Conservation (phyloP, 2,329 filamentous ascomycete genomes). For the Phoma sp. region DNA sequence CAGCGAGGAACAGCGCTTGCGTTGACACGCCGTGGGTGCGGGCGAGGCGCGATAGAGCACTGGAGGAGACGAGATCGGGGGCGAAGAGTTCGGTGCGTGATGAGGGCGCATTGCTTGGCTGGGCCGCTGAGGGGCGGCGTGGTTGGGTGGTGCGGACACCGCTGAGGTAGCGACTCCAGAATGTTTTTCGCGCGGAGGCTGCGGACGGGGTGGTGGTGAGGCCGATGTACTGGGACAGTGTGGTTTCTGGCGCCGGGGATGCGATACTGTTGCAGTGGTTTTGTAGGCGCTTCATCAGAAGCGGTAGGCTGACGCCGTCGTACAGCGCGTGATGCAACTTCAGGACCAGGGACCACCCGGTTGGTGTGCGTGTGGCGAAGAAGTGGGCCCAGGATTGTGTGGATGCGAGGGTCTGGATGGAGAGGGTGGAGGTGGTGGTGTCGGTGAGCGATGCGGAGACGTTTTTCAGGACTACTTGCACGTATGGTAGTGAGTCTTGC, state of each 20-base stretch:
- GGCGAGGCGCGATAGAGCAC: slow-evolving; percentile 51
- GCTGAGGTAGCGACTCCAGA: slow-evolving; percentile 59
- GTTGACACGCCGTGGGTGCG: slow-evolving; percentile 64
- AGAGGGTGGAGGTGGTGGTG: slow-evolving; percentile 16
- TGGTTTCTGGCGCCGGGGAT: slow-evolving; percentile 24
- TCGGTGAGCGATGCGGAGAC: slow-evolving; percentile 42
- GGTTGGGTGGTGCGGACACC: not conserved
- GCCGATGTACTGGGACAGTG: slow-evolving; percentile 53
- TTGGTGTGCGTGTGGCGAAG: slow-evolving; percentile 38
- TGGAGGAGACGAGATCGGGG: no score
- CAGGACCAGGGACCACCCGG: slow-evolving; percentile 49
- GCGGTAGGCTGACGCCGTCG: slow-evolving; percentile 78
- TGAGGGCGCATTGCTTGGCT: no score
- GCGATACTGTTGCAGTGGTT: slow-evolving; percentile 46
- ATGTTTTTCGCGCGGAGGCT: slow-evolving; percentile 45
- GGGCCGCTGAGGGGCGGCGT: no score
- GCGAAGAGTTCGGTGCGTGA: no score
- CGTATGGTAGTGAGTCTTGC: slow-evolving; percentile 57
- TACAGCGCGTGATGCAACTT: slow-evolving; percentile 86
- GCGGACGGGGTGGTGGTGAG: slow-evolving; percentile 3
- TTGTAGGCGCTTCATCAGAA: slow-evolving; percentile 63
- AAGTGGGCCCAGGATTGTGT: slow-evolving; percentile 46
- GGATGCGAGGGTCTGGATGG: slow-evolving; percentile 13
- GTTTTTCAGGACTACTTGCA: slow-evolving; percentile 66
- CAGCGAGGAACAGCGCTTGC: slow-evolving; percentile 78